A percentile compares a stretch with the other conserved stretches of the same genome.
Evolutionary conservation across 495 filamentous ascomycete genomes (phyloP).

Genomic region (Massariosphaeria phaeospora): DNA sequence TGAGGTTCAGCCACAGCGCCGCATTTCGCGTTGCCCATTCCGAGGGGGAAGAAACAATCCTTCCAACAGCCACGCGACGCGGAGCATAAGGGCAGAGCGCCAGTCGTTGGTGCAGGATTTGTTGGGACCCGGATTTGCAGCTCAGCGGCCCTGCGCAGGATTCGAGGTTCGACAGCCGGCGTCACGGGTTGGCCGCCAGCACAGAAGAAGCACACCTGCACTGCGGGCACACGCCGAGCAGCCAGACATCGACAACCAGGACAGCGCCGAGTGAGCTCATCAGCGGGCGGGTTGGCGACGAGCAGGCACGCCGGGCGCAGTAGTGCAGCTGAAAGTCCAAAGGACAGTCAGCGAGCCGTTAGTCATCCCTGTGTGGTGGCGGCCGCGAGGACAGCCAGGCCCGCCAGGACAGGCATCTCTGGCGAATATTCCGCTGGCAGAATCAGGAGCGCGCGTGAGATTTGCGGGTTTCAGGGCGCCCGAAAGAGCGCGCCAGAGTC

Average conservation of each 20-base stretch:
- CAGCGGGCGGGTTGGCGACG: constrained; percentile 2
- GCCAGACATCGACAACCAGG: constrained; percentile 1
- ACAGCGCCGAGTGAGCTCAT: too few species aligned
- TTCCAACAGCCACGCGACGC: not conserved
- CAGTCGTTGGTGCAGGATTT: not conserved
- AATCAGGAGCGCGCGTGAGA: constrained; percentile 29
- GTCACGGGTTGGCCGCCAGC: constrained; percentile 7
- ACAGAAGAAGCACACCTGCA: not conserved
- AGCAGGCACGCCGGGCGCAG: constrained; percentile 14
- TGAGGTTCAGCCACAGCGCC: constrained; percentile 21
- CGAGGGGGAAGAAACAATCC: not conserved
- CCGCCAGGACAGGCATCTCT: constrained; percentile 11
- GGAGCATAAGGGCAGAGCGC: not conserved
- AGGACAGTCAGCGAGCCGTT: constrained; percentile 24
- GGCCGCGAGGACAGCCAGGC: not conserved
- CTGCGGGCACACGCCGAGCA: constrained; percentile 3
- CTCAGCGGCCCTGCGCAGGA: not conserved
- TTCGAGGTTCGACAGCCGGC: constrained; percentile 3
- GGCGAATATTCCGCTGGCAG: constrained; percentile 25
- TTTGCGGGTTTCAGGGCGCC: constrained; percentile 30
- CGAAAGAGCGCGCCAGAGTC: constrained; percentile 21
- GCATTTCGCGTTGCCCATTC: not conserved
- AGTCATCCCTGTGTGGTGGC: constrained; percentile 24
- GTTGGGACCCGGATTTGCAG: not conserved
- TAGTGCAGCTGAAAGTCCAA: constrained; percentile 17